phyloP scores from a whole-genome alignment of 179 eudicot species.

The Nepenthes alata region DNA sequence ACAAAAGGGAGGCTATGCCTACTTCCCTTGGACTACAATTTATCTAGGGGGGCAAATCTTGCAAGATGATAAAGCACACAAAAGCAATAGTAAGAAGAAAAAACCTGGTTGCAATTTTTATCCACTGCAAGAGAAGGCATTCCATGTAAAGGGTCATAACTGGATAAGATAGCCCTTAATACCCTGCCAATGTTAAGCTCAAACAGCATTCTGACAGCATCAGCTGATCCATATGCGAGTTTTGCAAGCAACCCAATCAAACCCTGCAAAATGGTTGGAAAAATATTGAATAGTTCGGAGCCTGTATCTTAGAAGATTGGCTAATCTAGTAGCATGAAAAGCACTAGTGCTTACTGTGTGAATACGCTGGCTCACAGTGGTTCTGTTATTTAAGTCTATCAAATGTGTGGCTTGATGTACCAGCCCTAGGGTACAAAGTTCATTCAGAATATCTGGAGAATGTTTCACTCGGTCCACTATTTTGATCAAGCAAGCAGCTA shows the following conservation, averaged over 20 bases:
- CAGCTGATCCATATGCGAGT: slow-evolving; percentile 68
- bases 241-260: slow-evolving; percentile 65
- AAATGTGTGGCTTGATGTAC: slow-evolving; percentile 56
- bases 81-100: background rate
- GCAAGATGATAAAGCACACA: slow-evolving; percentile 1
- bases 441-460: slow-evolving; percentile 51
- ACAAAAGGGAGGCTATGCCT: too few species aligned
- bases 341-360: slow-evolving; percentile 35
- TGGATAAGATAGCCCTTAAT: slow-evolving; percentile 51
- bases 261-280: slow-evolving; percentile 33
- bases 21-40: too few species aligned
- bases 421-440: slow-evolving; percentile 63
- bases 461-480: slow-evolving; percentile 47
- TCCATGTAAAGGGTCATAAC: slow-evolving; percentile 45
- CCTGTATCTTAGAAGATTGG: background rate
- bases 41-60: background rate
- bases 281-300: background rate
- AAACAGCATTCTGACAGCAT: slow-evolving; percentile 60
- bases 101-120: slow-evolving; percentile 59
- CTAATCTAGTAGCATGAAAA: background rate
- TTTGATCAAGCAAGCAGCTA: slow-evolving; percentile 62
- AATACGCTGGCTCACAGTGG: slow-evolving; percentile 48
- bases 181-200: slow-evolving; percentile 61
- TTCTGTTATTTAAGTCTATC: slow-evolving; percentile 46
- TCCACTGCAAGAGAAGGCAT: slow-evolving; percentile 38